Base-by-base conservation (phyloP, 2,329 filamentous ascomycete species). In the Colletotrichum siamense region DNA sequence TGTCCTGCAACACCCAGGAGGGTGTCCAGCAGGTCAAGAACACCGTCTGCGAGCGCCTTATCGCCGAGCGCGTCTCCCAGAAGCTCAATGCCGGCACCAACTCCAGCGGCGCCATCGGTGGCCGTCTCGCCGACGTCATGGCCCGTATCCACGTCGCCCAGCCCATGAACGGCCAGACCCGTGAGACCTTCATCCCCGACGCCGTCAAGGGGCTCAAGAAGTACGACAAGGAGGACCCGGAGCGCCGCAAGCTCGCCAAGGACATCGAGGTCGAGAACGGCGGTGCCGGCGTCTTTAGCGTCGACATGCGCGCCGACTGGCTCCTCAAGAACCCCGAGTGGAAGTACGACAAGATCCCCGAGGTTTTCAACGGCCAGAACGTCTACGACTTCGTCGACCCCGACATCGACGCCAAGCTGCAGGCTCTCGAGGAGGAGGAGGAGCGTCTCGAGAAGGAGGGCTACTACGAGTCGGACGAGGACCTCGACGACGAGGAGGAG, bases 371-470 rank as follows among this genome's bases (percentile, higher is more conserved):
- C 83, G 97, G 97, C 85, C 96, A 96, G 91, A 99, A 99, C 85
- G 95, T 99, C 74, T 97, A 96, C 87, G 97, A 99, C 86, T 99
- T 95, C 85, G 93, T 99, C 82, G 97, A 99, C 82, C 96, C 96
- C 2, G 98, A 99, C 72, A 99, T 99, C 83, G 97, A 98, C 82
- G 91, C 93, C 79, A 99, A 98, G 89, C 91, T 99, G 66, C 93
- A 94, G 68, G 95, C 95, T 72, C 90, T 99, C 39, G 97, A 99
- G 86, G 96, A 96, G 78, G 98, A 99, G 83, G 97, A 99, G 85
- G 96, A 98, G 87, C 94, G 94, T 81, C 92, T 99, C 16, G 94
- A 98, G 85, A 94, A 92, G 9, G 95, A 98, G 79, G 97, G 97
- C 76, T 98, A 94, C 90, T 99, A 99, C 87, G 95, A 98, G 61